Evolutionary conservation across 176 grass and related monocot genomes (phyloP).

Genomic region (Puya raimondii): DNA sequence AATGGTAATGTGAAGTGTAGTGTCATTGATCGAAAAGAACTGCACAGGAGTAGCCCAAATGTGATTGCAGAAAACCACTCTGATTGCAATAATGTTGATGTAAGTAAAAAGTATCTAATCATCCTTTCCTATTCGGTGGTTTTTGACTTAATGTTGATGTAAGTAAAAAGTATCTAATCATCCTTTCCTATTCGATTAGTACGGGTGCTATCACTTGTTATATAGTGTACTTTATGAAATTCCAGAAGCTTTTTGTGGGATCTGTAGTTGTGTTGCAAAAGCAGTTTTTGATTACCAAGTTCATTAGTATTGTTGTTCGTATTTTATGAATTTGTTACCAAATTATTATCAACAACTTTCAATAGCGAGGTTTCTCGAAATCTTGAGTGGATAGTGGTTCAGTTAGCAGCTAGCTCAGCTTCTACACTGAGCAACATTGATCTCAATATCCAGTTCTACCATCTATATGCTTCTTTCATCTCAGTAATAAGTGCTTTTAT

Average conservation of each 20-base stretch:
- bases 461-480: not conserved
- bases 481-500: not conserved
- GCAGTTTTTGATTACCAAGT: too few relatives aligned
- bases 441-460: not conserved
- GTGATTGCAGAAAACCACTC: conserved; percentile 37
- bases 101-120: conserved; percentile 33
- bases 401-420: not conserved
- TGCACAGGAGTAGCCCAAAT: conserved; percentile 38
- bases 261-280: too few relatives aligned
- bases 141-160: conserved; percentile 31
- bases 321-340: too few relatives aligned
- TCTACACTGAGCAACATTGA: not conserved
- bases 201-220: not conserved
- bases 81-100: conserved; percentile 41
- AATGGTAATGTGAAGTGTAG: conserved; percentile 41
- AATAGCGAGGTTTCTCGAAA: not conserved
- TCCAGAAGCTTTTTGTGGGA: too few relatives aligned
- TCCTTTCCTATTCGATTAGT: not conserved
- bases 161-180: conserved; percentile 23
- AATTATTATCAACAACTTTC: too few relatives aligned
- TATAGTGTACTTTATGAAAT: not conserved
- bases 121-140: not conserved
- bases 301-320: too few relatives aligned
- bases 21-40: conserved; percentile 29
- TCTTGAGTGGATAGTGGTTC: not conserved